These are phyloP conservation scores for Neopestalotiopsis clavispora DNA, from an alignment of 2,329 filamentous ascomycete genomes.

Conservation along the genomic window DNA sequence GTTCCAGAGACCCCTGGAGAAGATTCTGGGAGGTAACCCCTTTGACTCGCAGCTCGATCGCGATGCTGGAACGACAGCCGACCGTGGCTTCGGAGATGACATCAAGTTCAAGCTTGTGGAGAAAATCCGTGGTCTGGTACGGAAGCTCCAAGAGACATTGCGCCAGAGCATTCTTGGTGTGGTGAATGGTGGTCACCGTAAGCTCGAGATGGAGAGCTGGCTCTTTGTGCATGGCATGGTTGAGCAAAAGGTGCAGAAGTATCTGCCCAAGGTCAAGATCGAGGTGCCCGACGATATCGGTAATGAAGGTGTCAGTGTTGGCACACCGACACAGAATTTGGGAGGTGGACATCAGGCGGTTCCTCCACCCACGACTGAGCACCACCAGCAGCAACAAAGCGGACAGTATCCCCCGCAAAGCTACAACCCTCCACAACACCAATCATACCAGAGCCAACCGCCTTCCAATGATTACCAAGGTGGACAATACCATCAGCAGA, in stretches of 20 bases:
- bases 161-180: slow-evolving; percentile 50
- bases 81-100: slow-evolving; percentile 47
- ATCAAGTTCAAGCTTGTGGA: slow-evolving; percentile 48
- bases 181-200: slow-evolving; percentile 52
- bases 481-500: neutral
- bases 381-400: neutral
- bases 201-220: slow-evolving; percentile 51
- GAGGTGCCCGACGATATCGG: slow-evolving; percentile 51
- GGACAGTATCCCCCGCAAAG: neutral
- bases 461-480: neutral
- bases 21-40: slow-evolving; percentile 51
- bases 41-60: slow-evolving; percentile 49
- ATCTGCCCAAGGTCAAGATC: slow-evolving; percentile 51
- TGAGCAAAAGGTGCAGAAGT: slow-evolving; percentile 50
- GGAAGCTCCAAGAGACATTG: slow-evolving; percentile 50
- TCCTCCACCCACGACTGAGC: slow-evolving; percentile 15
- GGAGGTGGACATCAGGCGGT: slow-evolving; percentile 37
- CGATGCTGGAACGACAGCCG: slow-evolving; percentile 34
- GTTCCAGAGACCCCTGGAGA: slow-evolving; percentile 49
- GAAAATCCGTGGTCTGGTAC: slow-evolving; percentile 49
- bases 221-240: slow-evolving; percentile 51
- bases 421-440: neutral
- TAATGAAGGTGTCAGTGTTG: slow-evolving; percentile 50
- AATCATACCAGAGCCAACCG: neutral
- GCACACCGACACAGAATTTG: slow-evolving; percentile 38